These are phyloP conservation scores for Oryza brachyantha DNA, from an alignment of 176 grass and related monocot genomes.

Conservation along the genomic window DNA sequence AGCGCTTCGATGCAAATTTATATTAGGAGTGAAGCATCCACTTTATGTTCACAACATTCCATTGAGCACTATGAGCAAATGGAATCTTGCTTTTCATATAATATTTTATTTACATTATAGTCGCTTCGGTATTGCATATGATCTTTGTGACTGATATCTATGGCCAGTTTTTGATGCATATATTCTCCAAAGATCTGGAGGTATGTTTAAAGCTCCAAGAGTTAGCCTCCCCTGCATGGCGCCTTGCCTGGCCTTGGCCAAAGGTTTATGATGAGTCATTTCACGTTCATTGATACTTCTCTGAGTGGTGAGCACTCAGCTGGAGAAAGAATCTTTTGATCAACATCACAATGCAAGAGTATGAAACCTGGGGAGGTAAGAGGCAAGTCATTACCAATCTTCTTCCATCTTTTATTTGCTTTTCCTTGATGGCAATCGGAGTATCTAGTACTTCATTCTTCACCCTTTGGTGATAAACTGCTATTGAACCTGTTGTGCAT, in stretches of 20 bases:
- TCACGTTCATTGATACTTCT: conserved; percentile 53
- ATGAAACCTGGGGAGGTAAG: conserved; percentile 59
- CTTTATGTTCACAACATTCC: conserved; percentile 82
- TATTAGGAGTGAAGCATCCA: conserved; percentile 69
- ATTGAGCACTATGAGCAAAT: conserved; percentile 57
- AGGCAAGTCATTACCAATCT: conserved; percentile 37
- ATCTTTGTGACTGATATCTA: conserved; percentile 38
- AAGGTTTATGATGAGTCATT: conserved; percentile 46
- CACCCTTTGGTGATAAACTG: conserved; percentile 15
- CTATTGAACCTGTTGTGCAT: conserved; percentile 13
- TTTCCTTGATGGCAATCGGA: conserved; percentile 35
- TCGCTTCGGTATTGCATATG: conserved; percentile 41
- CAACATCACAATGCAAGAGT: conserved; percentile 53
- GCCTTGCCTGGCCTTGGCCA: conserved; percentile 47
- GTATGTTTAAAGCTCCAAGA: conserved; percentile 49
- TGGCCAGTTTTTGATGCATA: conserved; percentile 50
- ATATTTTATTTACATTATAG: conserved; percentile 49
- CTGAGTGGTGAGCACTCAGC: conserved; percentile 55
- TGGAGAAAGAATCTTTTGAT: conserved; percentile 63
- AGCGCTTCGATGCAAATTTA: conserved; percentile 59
- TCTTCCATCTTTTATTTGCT: conserved; percentile 33
- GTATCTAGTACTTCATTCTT: conserved; percentile 36
- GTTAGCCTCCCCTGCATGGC: conserved; percentile 80
- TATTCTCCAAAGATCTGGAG: conserved; percentile 60
- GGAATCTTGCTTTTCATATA: conserved; percentile 72